A percentile compares a stretch with the other conserved stretches of the same genome.
Conservation (phyloP, 306 rosid genomes). For the Canavalia ensiformis region DNA sequence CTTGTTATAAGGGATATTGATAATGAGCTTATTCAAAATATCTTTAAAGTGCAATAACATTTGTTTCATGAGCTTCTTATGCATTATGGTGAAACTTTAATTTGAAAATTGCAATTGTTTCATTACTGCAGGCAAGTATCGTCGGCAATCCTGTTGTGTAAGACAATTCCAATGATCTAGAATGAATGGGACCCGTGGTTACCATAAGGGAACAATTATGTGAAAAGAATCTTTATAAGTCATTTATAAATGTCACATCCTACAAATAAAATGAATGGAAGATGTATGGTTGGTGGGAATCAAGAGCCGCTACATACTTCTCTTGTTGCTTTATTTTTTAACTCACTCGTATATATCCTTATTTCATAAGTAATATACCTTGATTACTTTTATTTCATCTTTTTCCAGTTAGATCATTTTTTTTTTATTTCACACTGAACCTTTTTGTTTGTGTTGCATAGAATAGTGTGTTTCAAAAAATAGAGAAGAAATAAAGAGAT, state of each 20-base stretch:
- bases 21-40: not conserved
- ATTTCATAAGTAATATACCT: not conserved
- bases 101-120: not conserved
- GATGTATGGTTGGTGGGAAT: constrained; percentile 17
- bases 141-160: not conserved
- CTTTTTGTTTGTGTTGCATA: too few relatives aligned
- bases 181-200: constrained; percentile 18
- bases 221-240: not conserved
- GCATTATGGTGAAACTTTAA: not conserved
- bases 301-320: constrained; percentile 26
- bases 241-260: not conserved
- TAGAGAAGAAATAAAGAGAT: too few relatives aligned
- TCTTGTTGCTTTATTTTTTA: not conserved
- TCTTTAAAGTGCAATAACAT: not conserved
- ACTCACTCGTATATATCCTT: not conserved
- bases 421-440: too few relatives aligned
- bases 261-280: constrained; percentile 19
- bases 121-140: not conserved
- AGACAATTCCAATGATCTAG: not conserved
- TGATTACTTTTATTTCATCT: not conserved
- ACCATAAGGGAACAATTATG: not conserved
- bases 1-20: not conserved
- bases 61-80: not conserved
- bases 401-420: not conserved
- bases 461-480: too few relatives aligned